Evolutionary conservation across 805 yeast genomes (phyloP).

Genomic region (Suhomyces prunicola): DNA sequence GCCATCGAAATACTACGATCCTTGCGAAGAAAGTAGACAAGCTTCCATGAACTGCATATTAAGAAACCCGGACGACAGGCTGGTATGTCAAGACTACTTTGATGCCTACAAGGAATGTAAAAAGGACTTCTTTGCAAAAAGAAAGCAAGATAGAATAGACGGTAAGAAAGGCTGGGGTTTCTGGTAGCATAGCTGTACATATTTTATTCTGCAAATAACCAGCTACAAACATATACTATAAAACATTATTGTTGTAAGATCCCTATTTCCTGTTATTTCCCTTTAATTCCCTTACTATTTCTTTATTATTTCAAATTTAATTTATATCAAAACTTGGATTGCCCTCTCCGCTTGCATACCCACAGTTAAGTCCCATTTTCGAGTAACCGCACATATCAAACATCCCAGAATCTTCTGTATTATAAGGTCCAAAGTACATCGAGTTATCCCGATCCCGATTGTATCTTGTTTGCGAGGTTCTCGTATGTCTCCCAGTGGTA

Average conservation of each 20-base stretch:
- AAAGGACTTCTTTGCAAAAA: conserved; percentile 44
- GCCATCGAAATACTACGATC: conserved; percentile 85
- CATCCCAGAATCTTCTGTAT: not conserved
- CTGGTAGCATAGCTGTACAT: conserved; percentile 19
- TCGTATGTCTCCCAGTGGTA: not conserved
- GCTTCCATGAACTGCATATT: conserved; percentile 86
- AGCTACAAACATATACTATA: not conserved
- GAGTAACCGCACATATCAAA: conserved; percentile 1
- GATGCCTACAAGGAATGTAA: conserved; percentile 93
- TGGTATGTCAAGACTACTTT: conserved; percentile 73
- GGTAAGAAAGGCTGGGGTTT: conserved; percentile 46
- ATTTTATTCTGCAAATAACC: not conserved
- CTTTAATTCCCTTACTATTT: not conserved
- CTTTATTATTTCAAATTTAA: not conserved
- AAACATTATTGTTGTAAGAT: not conserved
- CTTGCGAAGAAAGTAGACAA: conserved; percentile 84
- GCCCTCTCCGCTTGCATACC: not conserved
- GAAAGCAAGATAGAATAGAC: conserved; percentile 30
- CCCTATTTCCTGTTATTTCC: not conserved
- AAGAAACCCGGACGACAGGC: conserved; percentile 62
- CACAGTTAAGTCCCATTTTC: not conserved
- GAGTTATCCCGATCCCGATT: not conserved
- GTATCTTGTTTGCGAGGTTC: not conserved
- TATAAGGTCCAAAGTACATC: not conserved
- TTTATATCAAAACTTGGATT: conserved; percentile 1